phyloP scores from a whole-genome alignment of 768 basidiomycete species.

The Rhodotorula taiwanensis region DNA sequence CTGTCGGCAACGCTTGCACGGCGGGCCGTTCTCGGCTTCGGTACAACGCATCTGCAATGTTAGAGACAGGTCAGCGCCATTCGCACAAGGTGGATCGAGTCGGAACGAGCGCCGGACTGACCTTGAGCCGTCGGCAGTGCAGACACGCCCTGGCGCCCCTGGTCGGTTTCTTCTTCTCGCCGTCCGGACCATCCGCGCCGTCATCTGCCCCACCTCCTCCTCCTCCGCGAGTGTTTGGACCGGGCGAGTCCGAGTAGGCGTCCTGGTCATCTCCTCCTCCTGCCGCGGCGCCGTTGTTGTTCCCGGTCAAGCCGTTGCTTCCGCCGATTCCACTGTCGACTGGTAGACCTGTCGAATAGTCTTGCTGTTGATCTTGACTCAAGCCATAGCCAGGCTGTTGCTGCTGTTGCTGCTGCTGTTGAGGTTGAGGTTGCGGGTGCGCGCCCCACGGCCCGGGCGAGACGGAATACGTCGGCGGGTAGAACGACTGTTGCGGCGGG shows the following conservation, averaged over 20 bases:
- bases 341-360: too few species aligned
- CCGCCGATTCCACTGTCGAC: neutral
- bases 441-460: neutral
- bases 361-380: too few species aligned
- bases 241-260: constrained; percentile 4
- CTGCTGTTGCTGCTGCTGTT: too few species aligned
- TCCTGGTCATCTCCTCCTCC: neutral
- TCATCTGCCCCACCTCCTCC: neutral
- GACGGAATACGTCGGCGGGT: neutral
- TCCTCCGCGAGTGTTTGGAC: too few species aligned
- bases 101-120: constrained; percentile 55
- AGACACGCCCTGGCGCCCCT: constrained; percentile 66
- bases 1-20: constrained; percentile 71
- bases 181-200: neutral
- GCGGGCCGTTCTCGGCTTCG: constrained; percentile 70
- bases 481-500: neutral
- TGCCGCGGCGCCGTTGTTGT: neutral
- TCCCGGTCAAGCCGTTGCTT: neutral
- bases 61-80: constrained; percentile 9
- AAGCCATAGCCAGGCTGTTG: too few species aligned
- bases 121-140: constrained; percentile 76
- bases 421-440: neutral
- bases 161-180: constrained; percentile 38
- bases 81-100: too few species aligned
- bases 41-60: constrained; percentile 36